Base-by-base conservation (phyloP, 1,139 yeast genomes). In the Scheffersomyces illinoinensis region DNA sequence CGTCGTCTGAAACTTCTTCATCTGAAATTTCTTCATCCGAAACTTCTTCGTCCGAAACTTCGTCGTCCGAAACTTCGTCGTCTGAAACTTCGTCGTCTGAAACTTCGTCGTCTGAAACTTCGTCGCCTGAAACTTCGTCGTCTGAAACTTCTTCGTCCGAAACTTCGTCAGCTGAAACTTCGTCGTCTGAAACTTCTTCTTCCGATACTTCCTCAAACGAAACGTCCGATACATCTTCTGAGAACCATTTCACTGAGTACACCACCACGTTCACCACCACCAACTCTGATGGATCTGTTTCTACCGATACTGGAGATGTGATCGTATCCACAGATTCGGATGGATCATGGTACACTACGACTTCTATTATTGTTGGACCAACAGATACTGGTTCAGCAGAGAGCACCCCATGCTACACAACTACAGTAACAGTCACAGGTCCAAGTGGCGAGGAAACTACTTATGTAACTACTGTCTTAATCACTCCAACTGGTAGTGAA, bases 241-340 rank as follows among this genome's bases (percentile, higher is more conserved):
- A 17, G 8, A 51, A 53, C 7, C 24, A 48, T 10, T 52, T 56
- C 21, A 56, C 55, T 23, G 57, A 53, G 20, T 56, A 53, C 50
- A 56, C 58, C 8, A 66, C 67, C 23, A 65, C 69, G 2, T 61
- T 64, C 60, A 56, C 61, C 3, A 59, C 64, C 17, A 64, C 68
- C 39, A 59, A 58, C 26, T 26, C 61, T 43, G 62, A 64, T 55
- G 71, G 71, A 19, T 56, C 62, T 43, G 56, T 60, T 47, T 12
- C 50, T 21, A 66, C 68, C 26, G 61, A 57, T 17, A 56, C 65
- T 43, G 69, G 63, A 24, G 59, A 57, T 21, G 67, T 63, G 10
- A 47, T 54, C 47, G 62, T 65, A n/a, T 58, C 64, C 8, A 62
- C 68, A 20, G 55, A 59, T 49, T 56, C 64, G 18, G 53, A 56